phyloP scores from a whole-genome alignment of 441 rosid species.

The Bruguiera hainesii region DNA sequence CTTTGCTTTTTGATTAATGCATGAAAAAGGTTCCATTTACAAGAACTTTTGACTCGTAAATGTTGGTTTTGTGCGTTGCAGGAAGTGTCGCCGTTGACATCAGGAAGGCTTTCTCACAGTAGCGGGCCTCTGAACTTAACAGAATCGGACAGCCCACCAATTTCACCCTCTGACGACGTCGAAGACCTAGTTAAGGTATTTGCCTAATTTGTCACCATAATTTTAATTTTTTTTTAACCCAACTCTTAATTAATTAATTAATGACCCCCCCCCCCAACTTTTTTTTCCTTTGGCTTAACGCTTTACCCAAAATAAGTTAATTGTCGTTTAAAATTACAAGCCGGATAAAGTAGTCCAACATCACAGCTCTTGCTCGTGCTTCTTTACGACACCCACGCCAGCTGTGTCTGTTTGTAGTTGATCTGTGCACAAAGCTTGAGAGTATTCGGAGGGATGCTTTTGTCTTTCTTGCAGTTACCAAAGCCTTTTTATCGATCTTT shows the following conservation, averaged over 20 bases:
- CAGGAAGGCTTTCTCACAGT: slow-evolving; percentile 93
- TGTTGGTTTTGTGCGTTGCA: slow-evolving; percentile 20
- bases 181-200: slow-evolving; percentile 84
- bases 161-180: slow-evolving; percentile 76
- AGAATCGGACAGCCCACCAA: slow-evolving; percentile 75
- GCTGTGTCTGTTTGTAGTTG: no score
- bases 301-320: no score
- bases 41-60: no score
- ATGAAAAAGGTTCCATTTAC: no score
- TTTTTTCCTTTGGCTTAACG: background rate
- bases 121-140: slow-evolving; percentile 76
- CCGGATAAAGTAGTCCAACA: no score
- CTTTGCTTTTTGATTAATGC: background rate
- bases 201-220: no score
- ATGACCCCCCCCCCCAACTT: background rate
- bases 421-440: background rate
- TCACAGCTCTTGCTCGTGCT: no score
- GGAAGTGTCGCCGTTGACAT: slow-evolving; percentile 94
- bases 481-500: slow-evolving; percentile 24
- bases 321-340: no score
- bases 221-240: no score
- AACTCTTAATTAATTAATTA: no score
- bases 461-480: slow-evolving; percentile 30
- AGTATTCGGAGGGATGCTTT: slow-evolving; percentile 26
- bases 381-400: no score